A percentile compares a stretch with the other conserved stretches of the same genome.
Conservation (phyloP, 768 basidiomycete species). For the Galerina sulciceps region DNA sequence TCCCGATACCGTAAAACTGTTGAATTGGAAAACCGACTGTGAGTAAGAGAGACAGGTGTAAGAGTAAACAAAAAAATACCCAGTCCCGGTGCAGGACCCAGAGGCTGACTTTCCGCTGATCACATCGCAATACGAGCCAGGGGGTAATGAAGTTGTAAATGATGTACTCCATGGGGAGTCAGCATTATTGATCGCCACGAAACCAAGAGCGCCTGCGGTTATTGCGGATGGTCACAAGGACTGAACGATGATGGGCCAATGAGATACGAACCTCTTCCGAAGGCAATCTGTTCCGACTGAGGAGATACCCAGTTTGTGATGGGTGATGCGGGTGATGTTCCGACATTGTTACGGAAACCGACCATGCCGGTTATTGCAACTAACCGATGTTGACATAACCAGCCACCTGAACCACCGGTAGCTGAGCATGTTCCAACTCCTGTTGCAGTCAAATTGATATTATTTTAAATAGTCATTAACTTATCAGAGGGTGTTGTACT, state of each 20-base stretch:
- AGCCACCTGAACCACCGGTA: conserved; percentile 57
- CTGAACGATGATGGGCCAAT: not conserved
- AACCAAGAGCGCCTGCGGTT: conserved; percentile 52
- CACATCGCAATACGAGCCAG: conserved; percentile 68
- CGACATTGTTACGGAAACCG: conserved; percentile 66
- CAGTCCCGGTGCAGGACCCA: conserved; percentile 52
- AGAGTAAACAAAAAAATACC: conserved; percentile 37
- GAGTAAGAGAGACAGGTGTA: not conserved
- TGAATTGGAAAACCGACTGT: not conserved
- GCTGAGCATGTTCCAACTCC: conserved; percentile 54
- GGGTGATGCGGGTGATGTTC: conserved; percentile 43
- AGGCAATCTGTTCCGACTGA: conserved; percentile 63
- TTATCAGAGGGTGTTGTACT: not conserved
- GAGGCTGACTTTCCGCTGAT: conserved; percentile 47
- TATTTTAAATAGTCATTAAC: too few relatives aligned
- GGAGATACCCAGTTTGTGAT: conserved; percentile 65
- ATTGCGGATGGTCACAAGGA: not conserved
- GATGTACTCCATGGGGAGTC: conserved; percentile 58
- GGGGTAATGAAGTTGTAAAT: conserved; percentile 61
- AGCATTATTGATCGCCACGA: conserved; percentile 70
- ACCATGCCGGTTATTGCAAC: conserved; percentile 62
- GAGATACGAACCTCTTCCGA: conserved; percentile 54
- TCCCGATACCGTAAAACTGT: conserved; percentile 53
- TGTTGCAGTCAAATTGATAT: conserved; percentile 11
- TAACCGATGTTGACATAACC: conserved; percentile 72